phyloP scores from a whole-genome alignment of 495 filamentous ascomycete species.

The Penicillium canariense region DNA sequence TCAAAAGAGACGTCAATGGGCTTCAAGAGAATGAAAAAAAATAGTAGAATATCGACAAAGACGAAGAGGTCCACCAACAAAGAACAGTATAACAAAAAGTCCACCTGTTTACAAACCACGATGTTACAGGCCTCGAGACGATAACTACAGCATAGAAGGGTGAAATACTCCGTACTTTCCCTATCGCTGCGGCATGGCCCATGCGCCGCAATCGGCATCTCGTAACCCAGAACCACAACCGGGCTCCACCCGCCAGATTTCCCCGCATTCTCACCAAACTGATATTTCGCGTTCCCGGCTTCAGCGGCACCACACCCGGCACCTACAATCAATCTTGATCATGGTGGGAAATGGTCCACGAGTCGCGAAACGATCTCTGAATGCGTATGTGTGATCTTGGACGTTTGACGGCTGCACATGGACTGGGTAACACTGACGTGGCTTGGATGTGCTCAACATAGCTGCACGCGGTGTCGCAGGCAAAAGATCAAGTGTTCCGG shows the following conservation, averaged over 20 bases:
- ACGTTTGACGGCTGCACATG: neutral
- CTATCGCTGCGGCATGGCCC: neutral
- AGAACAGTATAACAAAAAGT: too few species aligned
- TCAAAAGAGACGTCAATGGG: too few species aligned
- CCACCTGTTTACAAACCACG: too few species aligned
- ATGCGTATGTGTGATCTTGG: constrained; percentile 29
- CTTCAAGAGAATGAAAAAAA: too few species aligned
- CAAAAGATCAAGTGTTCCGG: constrained; percentile 49
- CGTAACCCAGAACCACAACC: neutral
- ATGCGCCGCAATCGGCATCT: neutral
- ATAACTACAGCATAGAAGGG: too few species aligned
- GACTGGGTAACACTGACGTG: neutral
- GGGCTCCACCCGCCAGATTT: constrained; percentile 12
- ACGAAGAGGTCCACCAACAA: too few species aligned
- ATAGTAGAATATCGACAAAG: too few species aligned
- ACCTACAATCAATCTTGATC: neutral
- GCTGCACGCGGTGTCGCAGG: constrained; percentile 43
- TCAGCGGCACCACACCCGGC: constrained; percentile 1
- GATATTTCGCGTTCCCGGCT: constrained; percentile 6
- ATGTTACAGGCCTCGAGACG: too few species aligned
- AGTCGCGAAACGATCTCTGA: constrained; percentile 38
- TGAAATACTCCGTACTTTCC: too few species aligned
- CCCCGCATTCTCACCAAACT: constrained; percentile 11
- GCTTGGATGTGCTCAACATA: constrained; percentile 5
- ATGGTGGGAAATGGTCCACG: constrained; percentile 24